Conservation (phyloP, 306 rosid genomes). For the Arachis stenosperma region DNA sequence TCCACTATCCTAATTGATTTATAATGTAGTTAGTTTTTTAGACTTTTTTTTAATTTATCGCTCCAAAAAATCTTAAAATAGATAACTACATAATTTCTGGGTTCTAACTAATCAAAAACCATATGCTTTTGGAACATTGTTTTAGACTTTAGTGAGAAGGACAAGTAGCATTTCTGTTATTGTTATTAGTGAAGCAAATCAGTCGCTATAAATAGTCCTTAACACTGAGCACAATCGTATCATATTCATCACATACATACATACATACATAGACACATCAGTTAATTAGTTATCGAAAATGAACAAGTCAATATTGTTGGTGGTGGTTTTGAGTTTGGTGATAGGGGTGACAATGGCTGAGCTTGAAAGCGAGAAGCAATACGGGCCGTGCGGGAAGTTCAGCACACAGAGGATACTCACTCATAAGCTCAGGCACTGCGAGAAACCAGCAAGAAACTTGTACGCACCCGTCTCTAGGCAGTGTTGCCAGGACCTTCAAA, state of each 20-base stretch:
- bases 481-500: background rate
- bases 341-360: background rate
- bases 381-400: slow-evolving; percentile 8
- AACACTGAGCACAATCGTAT: background rate
- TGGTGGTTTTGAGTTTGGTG: background rate
- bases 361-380: background rate
- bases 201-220: background rate
- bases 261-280: background rate
- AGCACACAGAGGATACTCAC: slow-evolving; percentile 12
- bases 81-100: too few species aligned
- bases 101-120: too few species aligned
- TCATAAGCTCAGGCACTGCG: slow-evolving; percentile 9
- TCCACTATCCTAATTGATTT: too few species aligned
- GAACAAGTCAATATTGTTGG: background rate
- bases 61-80: too few species aligned
- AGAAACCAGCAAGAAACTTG: background rate
- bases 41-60: too few species aligned
- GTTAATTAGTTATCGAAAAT: background rate
- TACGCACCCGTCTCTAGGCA: background rate
- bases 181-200: too few species aligned
- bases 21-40: too few species aligned
- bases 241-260: background rate
- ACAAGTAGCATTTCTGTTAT: too few species aligned
- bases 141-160: too few species aligned
- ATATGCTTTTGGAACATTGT: too few species aligned